Evolutionary conservation across 176 grass and related monocot species (phyloP), one percentile per base, ranked within the genome.

Genomic region (Carex myosuroides): DNA sequence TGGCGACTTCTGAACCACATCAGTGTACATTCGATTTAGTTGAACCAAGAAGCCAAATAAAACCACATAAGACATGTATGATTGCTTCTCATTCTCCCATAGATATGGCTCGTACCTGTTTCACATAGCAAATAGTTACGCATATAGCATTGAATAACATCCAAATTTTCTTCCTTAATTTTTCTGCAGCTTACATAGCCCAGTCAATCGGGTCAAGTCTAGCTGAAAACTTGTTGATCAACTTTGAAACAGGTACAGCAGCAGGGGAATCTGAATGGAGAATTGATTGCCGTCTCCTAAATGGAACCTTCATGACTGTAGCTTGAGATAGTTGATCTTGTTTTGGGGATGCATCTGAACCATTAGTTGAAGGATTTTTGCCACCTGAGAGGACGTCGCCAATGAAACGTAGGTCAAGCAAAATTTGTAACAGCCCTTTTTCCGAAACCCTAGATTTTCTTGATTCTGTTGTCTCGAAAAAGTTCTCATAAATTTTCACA

Each of bases 11-110:
- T 99, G 97, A 62, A 88, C 79, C 64, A 71, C 72, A 73, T 92
- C 90, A 26, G 93, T 99, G 75, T 99, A 96, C 88, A 94, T 85
- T 62, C 91, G 91, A 88, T 99, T 99, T 62, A 99, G 63, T 85
- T 99, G 91, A 87, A 99, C 97, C 77, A 99, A 89, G 86, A 92
- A 99, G 21, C 97, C 97, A 26, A 99, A 96, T 69, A 99, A 87
- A 85, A 99, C 97, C 30, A 92, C 93, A 66, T 89, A 94, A 35
- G 93, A 89, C 88, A 95, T 99, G 87, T 99, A 99, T 86, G 91
- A 99, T 88, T 99, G 97, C 85, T 99, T 95, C 93, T 99, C 97
- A 76, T 99, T 99, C 91, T 96, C 93, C 97, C 97, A 96, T 17
- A 99, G 74, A 78, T 99, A 99, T 77, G 91, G 79, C 71, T 99